phyloP scores from a whole-genome alignment of 2,329 filamentous ascomycete genomes.

The Nothophoma quercina region DNA sequence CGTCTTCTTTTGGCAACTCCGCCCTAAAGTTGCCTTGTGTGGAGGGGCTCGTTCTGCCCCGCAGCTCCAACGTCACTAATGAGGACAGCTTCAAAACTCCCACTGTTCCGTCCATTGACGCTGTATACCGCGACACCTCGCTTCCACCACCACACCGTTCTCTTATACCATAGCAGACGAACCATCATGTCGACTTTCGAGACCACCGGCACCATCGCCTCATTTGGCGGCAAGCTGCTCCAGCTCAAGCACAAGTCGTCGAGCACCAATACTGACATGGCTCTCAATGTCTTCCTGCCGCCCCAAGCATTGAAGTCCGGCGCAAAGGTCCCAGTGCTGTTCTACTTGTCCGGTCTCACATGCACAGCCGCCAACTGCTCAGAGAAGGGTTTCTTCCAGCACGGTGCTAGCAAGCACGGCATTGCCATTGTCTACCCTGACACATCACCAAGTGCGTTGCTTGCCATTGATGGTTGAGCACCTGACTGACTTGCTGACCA shows the following conservation, averaged over 20 bases:
- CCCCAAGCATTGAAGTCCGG: constrained; percentile 66
- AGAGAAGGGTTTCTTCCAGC: constrained; percentile 89
- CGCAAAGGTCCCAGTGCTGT: constrained; percentile 79
- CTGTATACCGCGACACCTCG: constrained; percentile 6
- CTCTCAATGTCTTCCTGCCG: constrained; percentile 90
- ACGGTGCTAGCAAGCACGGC: constrained; percentile 77
- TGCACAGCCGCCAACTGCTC: constrained; percentile 86
- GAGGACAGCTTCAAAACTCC: constrained; percentile 33
- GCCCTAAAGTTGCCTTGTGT: constrained; percentile 11
- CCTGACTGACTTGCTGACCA: constrained; percentile 42
- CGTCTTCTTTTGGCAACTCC: constrained; percentile 16
- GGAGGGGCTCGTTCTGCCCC: constrained; percentile 11
- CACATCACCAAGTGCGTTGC: constrained; percentile 78
- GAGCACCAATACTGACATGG: constrained; percentile 86
- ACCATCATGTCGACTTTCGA: constrained; percentile 74
- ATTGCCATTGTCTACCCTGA: constrained; percentile 96
- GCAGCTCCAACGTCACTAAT: constrained; percentile 45
- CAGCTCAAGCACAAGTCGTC: constrained; percentile 88
- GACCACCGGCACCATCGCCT: constrained; percentile 86
- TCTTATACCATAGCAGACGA: constrained; percentile 23
- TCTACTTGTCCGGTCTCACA: constrained; percentile 93
- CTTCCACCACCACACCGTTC: constrained; percentile 14
- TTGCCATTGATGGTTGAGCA: neutral
- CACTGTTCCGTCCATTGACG: constrained; percentile 20
- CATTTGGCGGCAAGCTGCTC: constrained; percentile 91